Base-by-base conservation (phyloP, 305 asterid genomes). In the Ruellia speciosa region DNA sequence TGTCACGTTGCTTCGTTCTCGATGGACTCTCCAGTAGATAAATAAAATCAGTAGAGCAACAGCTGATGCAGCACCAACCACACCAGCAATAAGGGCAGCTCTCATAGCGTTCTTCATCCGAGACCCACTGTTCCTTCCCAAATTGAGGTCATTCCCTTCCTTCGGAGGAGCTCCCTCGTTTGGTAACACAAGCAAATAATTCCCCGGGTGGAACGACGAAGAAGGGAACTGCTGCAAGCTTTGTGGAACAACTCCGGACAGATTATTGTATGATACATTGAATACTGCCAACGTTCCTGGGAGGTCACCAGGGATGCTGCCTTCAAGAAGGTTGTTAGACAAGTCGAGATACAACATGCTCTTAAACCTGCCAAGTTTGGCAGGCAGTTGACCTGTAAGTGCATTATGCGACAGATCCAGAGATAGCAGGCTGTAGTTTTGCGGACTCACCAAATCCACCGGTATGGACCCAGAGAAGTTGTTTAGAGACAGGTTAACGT, bases 181-280 rank as follows among this genome's bases (percentile, higher is more conserved):
- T 49, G 84, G 82, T 41, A 83, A 58, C 3, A 65, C 60, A 14
- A 86, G 94, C 68, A 81, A 62, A 68, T 71, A 16, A 60, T 88
- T 88, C 63, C 97, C 97, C 0, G 97, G 97, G 70, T 70, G 92
- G 64, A 88, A 88, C 2, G 95, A 77, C 6, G 94, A 86, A 62
- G 75, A 58, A 56, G 97, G 94, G 62, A 88, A 86, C 46, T 76
- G 77, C 76, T 74, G 75, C 73, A 88, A 73, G 71, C 74, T 78
- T 58, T 65, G 65, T 10, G 95, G 95, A 41, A 88, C 89, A 43
- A 66, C 72, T 51, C 97, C 97, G 17, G 97, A 83, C 24, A 88
- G 81, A 75, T 88, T 86, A 66, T 88, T 88, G 57, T 79, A 70
- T 3, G 94, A 82, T 3, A 89, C 92, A 62, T 79, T 72, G 68